Base-by-base conservation (phyloP, 2,329 filamentous ascomycete species). In the Exserohilum rostratum region DNA sequence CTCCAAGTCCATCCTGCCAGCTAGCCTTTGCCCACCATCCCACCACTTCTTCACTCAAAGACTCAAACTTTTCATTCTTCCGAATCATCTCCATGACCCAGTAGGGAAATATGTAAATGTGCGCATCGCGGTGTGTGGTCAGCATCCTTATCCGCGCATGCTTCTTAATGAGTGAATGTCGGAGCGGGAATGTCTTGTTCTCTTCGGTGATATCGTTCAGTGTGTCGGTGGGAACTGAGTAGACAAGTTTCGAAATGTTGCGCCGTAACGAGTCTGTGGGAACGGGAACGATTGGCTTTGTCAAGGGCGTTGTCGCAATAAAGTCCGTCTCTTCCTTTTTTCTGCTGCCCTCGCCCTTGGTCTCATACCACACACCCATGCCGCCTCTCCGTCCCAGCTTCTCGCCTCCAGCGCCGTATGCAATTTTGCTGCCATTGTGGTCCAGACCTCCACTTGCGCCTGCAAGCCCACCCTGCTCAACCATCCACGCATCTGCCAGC, bases 251-350 rank as follows among this genome's bases (percentile, higher is more conserved):
- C n/a, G 88, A 89, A 7, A 96, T 80, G 54, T 87, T 78, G 15
- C 84, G 82, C 55, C 90, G 80, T 47, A 95, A 73, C 1, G 89
- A 90, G 27, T 84, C 85, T 58, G 85, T 83, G 0, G 85, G 81
- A 9, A 86, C 80, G 6, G 84, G 81, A 1, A 87, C 82, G 13
- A 82, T 75, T 0, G 86, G 78, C 4, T 80, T 69, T 3, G 86
- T 79, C 5, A 95, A 78, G 3, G 90, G 86, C 0, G 89, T 84
- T 0, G 90, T 91, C 7, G 89, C 90, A 66, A 97, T 85, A 72
- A 97, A 97, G 70, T 98, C 93, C 2, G 91, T 95, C 73, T 96
- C 92, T 73, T 97, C 91, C 40, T 89, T 89, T 77, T 97, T 98
- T 58, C 93, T 84, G 31, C 87, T 86, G 5, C 86, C 87, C 58